Conservation (phyloP, 257 asterid genomes). For the Nicotiana undulata region DNA sequence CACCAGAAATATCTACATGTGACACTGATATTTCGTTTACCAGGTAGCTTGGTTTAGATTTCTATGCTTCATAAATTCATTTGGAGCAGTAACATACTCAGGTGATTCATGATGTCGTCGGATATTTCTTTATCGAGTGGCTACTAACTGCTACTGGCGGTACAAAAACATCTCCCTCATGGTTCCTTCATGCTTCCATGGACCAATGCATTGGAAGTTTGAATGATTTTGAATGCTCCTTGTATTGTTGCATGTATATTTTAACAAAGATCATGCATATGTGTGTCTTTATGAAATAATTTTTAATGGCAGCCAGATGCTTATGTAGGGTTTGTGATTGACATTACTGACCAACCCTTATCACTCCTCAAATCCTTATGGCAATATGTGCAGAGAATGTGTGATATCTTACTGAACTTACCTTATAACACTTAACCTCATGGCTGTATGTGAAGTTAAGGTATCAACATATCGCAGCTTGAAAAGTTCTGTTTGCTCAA, state of each 20-base stretch:
- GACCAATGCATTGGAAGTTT: background rate
- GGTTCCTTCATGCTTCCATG: background rate
- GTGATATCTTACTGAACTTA: background rate
- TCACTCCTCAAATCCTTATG: background rate
- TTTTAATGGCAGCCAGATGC: background rate
- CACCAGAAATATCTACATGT: slow-evolving; percentile 55
- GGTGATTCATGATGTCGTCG: slow-evolving; percentile 5
- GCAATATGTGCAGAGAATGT: background rate
- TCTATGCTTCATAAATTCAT: slow-evolving; percentile 1
- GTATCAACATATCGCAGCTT: background rate
- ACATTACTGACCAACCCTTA: background rate
- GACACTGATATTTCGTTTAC: slow-evolving; percentile 41
- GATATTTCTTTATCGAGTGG: background rate
- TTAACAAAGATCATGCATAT: background rate
- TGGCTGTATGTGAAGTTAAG: background rate
- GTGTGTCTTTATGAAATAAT: background rate
- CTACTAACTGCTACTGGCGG: background rate
- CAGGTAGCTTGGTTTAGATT: slow-evolving; percentile 34
- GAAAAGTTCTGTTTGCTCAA: slow-evolving; percentile 1
- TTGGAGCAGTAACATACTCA: background rate
- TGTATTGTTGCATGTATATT: background rate
- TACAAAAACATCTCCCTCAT: background rate
- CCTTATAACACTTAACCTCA: background rate
- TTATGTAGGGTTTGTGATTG: background rate
- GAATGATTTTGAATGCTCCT: background rate